Evolutionary conservation across 345 rosid species (phyloP).

Genomic region (Clausena lansium): DNA sequence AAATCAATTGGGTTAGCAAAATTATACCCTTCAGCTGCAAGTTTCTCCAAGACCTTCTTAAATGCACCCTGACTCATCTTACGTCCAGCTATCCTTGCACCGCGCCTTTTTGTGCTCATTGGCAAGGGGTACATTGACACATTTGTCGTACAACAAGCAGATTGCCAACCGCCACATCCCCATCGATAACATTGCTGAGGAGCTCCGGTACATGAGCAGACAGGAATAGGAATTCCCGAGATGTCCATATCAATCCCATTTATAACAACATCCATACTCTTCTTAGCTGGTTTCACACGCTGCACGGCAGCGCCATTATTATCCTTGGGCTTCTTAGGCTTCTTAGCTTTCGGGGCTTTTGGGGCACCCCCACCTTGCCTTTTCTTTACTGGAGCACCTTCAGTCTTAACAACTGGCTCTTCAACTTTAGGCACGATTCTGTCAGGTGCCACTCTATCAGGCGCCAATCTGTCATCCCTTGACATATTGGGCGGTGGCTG

Average conservation of each 20-base stretch:
- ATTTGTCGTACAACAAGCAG: slow-evolving; percentile 90
- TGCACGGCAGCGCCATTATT: slow-evolving; percentile 38
- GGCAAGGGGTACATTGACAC: slow-evolving; percentile 93
- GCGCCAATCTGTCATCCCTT: slow-evolving; percentile 48
- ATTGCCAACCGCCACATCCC: slow-evolving; percentile 99
- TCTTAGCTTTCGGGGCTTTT: slow-evolving; percentile 68
- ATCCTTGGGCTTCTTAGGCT: slow-evolving; percentile 81
- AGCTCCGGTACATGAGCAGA: slow-evolving; percentile 92
- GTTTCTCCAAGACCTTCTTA: slow-evolving; percentile 93
- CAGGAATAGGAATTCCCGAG: slow-evolving; percentile 79
- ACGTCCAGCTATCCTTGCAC: slow-evolving; percentile 96
- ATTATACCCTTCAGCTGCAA: slow-evolving; percentile 84
- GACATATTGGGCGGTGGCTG: slow-evolving; percentile 54
- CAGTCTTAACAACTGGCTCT: slow-evolving; percentile 41
- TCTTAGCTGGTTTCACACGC: slow-evolving; percentile 75
- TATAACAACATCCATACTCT: slow-evolving; percentile 73
- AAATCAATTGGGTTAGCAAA: slow-evolving; percentile 79
- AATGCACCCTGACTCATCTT: slow-evolving; percentile 99
- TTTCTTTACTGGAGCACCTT: slow-evolving; percentile 55
- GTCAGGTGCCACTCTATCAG: slow-evolving; percentile 38
- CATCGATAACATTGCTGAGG: slow-evolving; percentile 96
- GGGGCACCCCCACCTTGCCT: slow-evolving; percentile 51
- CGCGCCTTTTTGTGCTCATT: slow-evolving; percentile 92
- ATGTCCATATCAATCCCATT: slow-evolving; percentile 90
- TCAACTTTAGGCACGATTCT: slow-evolving; percentile 50